Percentiles rank a stretch among this genome's conserved stretches.
Evolutionary conservation across 495 filamentous ascomycete genomes (phyloP).

Genomic region (Talaromyces borbonicus): DNA sequence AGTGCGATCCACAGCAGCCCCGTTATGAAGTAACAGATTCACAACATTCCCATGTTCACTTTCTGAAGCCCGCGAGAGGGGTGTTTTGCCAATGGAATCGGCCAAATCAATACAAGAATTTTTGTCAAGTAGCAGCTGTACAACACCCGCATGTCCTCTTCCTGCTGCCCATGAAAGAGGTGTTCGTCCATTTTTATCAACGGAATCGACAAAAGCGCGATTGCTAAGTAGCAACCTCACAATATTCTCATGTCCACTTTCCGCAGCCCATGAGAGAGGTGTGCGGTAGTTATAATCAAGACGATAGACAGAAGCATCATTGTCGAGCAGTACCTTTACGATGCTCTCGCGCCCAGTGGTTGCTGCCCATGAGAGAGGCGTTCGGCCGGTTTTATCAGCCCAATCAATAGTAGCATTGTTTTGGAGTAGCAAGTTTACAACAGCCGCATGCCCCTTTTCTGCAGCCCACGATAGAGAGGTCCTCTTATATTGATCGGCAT

Average conservation of each 20-base stretch:
- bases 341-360: constrained; percentile 14
- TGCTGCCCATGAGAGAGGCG: constrained; percentile 18
- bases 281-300: constrained; percentile 10
- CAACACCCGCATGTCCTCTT: constrained; percentile 14
- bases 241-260: constrained; percentile 12
- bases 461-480: constrained; percentile 20
- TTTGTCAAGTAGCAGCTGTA: constrained; percentile 11
- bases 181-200: constrained; percentile 13
- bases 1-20: no score
- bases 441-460: constrained; percentile 11
- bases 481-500: constrained; percentile 11
- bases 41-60: no score
- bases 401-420: constrained; percentile 9
- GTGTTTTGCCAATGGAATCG: constrained; percentile 16
- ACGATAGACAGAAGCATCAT: constrained; percentile 7
- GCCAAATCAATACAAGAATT: constrained; percentile 6
- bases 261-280: constrained; percentile 16
- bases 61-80: no score
- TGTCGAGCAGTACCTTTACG: constrained; percentile 15
- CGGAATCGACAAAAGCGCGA: constrained; percentile 11
- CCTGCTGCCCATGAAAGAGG: constrained; percentile 15
- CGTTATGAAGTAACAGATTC: no score
- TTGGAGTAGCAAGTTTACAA: constrained; percentile 11
- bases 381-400: constrained; percentile 12
- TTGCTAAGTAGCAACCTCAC: constrained; percentile 9